A percentile compares a stretch with the other conserved stretches of the same genome.
Conservation (phyloP, 768 basidiomycete species). For the Tylopilus sp. region DNA sequence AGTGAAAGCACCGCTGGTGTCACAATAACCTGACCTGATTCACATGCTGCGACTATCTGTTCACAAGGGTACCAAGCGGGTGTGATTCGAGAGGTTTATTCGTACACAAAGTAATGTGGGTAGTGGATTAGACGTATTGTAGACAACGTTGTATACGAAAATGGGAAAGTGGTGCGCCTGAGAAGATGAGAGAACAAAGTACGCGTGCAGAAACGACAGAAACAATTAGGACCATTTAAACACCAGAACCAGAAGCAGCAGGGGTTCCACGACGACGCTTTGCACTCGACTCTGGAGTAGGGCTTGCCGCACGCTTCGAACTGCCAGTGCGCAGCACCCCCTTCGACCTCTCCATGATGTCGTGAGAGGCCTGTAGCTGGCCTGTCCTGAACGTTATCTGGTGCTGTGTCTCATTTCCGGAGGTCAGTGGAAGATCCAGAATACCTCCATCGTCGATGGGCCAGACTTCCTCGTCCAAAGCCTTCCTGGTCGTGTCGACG, state of each 20-base stretch:
- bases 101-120: too few relatives aligned
- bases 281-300: background rate
- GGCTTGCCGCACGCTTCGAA: background rate
- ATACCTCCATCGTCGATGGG: background rate
- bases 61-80: too few relatives aligned
- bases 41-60: too few relatives aligned
- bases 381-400: background rate
- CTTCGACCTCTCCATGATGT: background rate
- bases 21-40: too few relatives aligned
- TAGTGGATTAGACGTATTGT: too few relatives aligned
- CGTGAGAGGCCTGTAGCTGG: background rate
- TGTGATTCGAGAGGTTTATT: too few relatives aligned
- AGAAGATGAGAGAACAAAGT: too few relatives aligned
- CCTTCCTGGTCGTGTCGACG: background rate
- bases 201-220: too few relatives aligned
- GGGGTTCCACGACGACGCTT: background rate
- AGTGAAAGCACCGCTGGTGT: too few relatives aligned
- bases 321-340: background rate
- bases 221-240: too few relatives aligned
- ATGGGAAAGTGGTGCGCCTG: too few relatives aligned
- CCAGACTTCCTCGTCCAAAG: background rate
- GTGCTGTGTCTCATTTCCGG: background rate
- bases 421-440: background rate
- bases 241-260: constrained; percentile 4
- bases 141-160: too few relatives aligned